Base-by-base conservation (phyloP, 805 yeast species). In the Wickerhamiella galacta region DNA sequence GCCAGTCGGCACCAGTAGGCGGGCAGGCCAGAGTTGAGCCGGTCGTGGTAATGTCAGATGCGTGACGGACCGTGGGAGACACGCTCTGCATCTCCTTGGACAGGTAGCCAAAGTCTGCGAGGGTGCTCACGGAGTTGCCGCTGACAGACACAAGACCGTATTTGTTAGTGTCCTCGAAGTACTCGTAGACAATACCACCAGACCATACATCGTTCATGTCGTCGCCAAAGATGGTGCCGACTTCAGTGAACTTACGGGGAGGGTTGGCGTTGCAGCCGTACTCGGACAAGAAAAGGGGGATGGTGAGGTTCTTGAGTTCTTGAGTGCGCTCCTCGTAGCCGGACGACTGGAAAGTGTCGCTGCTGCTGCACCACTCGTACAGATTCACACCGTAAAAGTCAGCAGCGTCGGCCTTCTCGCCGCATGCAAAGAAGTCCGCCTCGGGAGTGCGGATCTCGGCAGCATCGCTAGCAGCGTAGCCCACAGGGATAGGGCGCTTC, bases 121-220 rank as follows among this genome's bases (percentile, higher is more conserved):
- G 51, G 5, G 85, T 77, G 16, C 63, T 56, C 34, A 77, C 82
- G 10, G 49, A 39, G 31, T 43, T 46, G 47, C 58, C 65, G 28
- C 58, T 57, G 31, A 76, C 58, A 20, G 73, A 49, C 17, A 81
- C 92, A 39, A 81, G 65, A 39, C 94, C 94, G 52, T 80, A 81
- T 44, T 78, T 55, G 58, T 82, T 82, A 30, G 57, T 73, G 58
- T 81, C 94, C 62, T 82, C 72, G 54, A 75, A 78, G 61, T 79
- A 81, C 90, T 79, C 79, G 66, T 82, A 81, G 34, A 79, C 87
- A 46, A 81, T 78, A 57, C 94, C 94, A 52, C 94, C 94, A 26
- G 92, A 79, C 90, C 92, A 82, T 33, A 81, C 85, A 48, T 70
- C 78, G 31, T 90, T 75, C 93, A 81, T 81, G 18, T 78, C 58